These are phyloP conservation scores for Clarireedia paspali DNA, from an alignment of 2,329 filamentous ascomycete genomes.

Conservation along the genomic window DNA sequence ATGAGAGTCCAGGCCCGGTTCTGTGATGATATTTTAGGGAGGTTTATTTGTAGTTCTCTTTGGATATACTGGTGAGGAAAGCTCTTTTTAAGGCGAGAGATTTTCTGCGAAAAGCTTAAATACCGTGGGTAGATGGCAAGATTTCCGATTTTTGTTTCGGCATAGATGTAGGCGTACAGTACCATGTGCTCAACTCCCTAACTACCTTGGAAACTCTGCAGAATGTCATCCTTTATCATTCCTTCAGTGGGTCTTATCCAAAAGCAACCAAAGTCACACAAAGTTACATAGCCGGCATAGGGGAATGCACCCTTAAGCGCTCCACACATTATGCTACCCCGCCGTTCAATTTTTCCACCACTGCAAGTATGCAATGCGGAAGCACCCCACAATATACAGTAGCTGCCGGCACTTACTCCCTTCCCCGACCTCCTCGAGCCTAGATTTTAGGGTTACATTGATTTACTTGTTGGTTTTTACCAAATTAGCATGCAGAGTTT, in stretches of 20 bases:
- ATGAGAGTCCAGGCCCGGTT: slow-evolving; percentile 2
- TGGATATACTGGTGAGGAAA: background rate
- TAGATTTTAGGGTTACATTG: background rate
- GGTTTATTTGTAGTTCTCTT: background rate
- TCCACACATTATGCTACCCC: background rate
- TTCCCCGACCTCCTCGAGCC: background rate
- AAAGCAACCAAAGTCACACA: too few species aligned
- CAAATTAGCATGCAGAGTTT: background rate
- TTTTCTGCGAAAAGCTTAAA: too few species aligned
- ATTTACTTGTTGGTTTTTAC: background rate
- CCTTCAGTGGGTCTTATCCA: too few species aligned
- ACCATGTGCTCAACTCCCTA: too few species aligned
- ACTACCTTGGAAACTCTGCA: too few species aligned
- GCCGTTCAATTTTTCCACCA: background rate
- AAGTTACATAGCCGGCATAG: too few species aligned
- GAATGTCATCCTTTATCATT: too few species aligned
- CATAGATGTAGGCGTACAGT: too few species aligned
- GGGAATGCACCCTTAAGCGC: background rate
- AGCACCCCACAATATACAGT: background rate
- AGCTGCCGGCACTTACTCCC: background rate
- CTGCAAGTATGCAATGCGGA: background rate
- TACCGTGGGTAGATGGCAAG: too few species aligned
- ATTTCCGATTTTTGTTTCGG: too few species aligned
- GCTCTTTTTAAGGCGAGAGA: background rate
- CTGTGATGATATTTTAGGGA: background rate